A percentile compares a stretch with the other conserved stretches of the same genome.
Conservation (phyloP, 768 basidiomycete genomes). For the Macrolepiota albuminosa region DNA sequence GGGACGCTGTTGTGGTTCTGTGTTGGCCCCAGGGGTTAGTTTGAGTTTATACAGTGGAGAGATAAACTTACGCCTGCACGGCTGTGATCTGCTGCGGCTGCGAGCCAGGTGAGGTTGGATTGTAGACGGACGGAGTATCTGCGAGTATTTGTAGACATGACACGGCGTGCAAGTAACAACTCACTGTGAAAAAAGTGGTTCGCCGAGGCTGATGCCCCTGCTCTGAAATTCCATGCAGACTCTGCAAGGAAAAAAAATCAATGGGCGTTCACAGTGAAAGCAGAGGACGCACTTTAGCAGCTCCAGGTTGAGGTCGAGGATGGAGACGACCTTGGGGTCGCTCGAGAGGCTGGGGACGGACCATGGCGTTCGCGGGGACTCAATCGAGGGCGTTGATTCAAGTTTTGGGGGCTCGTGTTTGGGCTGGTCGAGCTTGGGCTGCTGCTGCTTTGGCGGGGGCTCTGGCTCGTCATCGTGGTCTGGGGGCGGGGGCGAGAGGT, state of each 20-base stretch:
- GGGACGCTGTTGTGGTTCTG: conserved; percentile 30
- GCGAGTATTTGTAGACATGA: neutral
- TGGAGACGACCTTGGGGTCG: conserved; percentile 47
- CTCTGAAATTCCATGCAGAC: conserved; percentile 58
- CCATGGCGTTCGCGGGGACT: conserved; percentile 15
- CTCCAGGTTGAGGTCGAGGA: conserved; percentile 67
- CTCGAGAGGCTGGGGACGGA: conserved; percentile 12
- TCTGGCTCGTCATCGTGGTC: conserved; percentile 21
- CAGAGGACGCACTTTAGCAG: conserved; percentile 52
- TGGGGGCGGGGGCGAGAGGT: conserved; percentile 63
- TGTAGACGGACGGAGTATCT: conserved; percentile 64
- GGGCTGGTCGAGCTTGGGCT: neutral
- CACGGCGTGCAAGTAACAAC: conserved; percentile 14
- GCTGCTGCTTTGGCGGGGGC: conserved; percentile 15
- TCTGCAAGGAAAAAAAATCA: conserved; percentile 29
- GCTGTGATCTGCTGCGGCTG: conserved; percentile 57
- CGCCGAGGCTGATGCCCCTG: conserved; percentile 41
- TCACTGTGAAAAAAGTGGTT: conserved; percentile 55
- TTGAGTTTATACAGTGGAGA: too few species aligned
- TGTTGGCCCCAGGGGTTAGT: neutral
- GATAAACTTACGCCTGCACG: conserved; percentile 40
- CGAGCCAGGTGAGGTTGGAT: conserved; percentile 68
- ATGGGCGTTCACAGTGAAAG: neutral
- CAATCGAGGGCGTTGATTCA: conserved; percentile 7
- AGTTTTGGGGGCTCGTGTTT: conserved; percentile 1